Conservation (phyloP, 2,329 filamentous ascomycete genomes). For the Aspergillus phoenicis region DNA sequence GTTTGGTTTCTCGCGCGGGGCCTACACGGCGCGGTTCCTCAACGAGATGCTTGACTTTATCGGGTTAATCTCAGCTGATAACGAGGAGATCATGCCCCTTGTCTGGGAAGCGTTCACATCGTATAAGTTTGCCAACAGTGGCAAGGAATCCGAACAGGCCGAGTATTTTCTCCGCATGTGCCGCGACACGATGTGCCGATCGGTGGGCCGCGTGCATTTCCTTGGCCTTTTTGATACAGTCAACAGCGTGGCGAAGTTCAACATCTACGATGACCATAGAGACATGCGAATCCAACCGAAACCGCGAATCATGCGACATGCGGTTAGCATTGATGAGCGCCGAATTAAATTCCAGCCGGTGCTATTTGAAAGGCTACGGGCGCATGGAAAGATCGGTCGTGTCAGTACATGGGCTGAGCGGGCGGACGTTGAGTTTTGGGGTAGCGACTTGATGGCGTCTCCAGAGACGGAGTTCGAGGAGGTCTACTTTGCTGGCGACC, state of each 20-base stretch:
- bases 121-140: slow-evolving; percentile 20
- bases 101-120: slow-evolving; percentile 21
- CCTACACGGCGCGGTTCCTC: slow-evolving; percentile 29
- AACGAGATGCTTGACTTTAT: slow-evolving; percentile 27
- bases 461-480: slow-evolving; percentile 65
- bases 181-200: slow-evolving; percentile 25
- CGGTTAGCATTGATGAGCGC: slow-evolving; percentile 57
- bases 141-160: slow-evolving; percentile 5
- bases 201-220: slow-evolving; percentile 22
- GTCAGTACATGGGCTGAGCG: slow-evolving; percentile 27
- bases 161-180: slow-evolving; percentile 10
- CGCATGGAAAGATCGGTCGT: slow-evolving; percentile 1
- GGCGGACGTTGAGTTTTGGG: slow-evolving; percentile 7
- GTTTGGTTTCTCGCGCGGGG: slow-evolving; percentile 30
- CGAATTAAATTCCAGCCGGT: slow-evolving; percentile 52
- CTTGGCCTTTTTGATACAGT: slow-evolving; percentile 32
- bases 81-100: slow-evolving; percentile 25
- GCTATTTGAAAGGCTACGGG: slow-evolving; percentile 17
- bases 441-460: not conserved
- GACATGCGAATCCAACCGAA: slow-evolving; percentile 25
- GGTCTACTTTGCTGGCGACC: slow-evolving; percentile 70
- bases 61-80: slow-evolving; percentile 23
- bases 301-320: slow-evolving; percentile 54
- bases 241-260: slow-evolving; percentile 28
- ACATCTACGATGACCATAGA: slow-evolving; percentile 16